These are phyloP conservation scores for Entomortierella beljakovae DNA, from an alignment of 192 early-diverging fungal species.

Conservation along the genomic window DNA sequence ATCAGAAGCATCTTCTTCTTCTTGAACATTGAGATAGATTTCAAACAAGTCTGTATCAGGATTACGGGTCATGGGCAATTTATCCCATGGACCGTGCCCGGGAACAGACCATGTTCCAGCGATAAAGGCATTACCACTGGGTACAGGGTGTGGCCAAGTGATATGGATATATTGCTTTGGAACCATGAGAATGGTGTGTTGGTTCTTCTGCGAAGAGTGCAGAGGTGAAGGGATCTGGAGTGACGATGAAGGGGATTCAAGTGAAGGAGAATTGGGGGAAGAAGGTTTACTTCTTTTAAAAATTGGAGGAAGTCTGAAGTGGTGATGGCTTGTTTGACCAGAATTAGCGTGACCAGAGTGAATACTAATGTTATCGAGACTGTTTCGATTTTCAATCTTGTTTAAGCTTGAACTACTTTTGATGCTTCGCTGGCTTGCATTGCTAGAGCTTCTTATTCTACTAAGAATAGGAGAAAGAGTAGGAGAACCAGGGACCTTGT, in stretches of 20 bases:
- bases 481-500: neutral
- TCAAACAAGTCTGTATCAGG: conserved; percentile 30
- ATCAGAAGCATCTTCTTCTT: conserved; percentile 38
- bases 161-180: conserved; percentile 47
- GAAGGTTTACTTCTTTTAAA: conserved; percentile 15
- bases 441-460: neutral
- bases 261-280: neutral
- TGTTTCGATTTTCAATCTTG: neutral
- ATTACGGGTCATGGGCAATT: conserved; percentile 34
- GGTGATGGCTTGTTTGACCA: conserved; percentile 21
- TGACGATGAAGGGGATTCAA: conserved; percentile 14
- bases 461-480: neutral
- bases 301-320: conserved; percentile 21
- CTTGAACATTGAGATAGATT: conserved; percentile 35
- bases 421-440: conserved; percentile 11
- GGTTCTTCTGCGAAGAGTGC: conserved; percentile 9
- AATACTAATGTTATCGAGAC: conserved; percentile 9
- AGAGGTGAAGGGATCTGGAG: neutral
- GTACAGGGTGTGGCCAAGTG: conserved; percentile 39
- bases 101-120: conserved; percentile 52
- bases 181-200: conserved; percentile 45
- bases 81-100: conserved; percentile 51
- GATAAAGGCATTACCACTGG: conserved; percentile 34
- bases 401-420: neutral
- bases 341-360: neutral